Evolutionary conservation across 139 green algal genomes (phyloP), one percentile per base, ranked within the genome.

Genomic region (Micromonas pusilla): DNA sequence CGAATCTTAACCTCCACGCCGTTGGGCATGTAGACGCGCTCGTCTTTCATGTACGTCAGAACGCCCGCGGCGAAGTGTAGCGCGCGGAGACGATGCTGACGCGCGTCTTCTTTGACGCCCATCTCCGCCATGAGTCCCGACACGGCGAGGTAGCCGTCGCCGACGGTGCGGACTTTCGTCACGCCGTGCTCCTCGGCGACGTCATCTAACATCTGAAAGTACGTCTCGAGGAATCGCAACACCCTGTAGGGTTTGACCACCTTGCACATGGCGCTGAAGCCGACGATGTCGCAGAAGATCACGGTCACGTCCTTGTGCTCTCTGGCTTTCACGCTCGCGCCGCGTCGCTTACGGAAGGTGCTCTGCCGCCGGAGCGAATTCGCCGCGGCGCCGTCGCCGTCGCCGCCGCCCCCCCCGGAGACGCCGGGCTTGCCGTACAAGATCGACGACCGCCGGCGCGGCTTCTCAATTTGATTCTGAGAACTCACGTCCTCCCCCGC

Each of bases 241-340:
- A 73, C 32, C 23, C 5, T n/a, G 5, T n/a, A n/a, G 5, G 66
- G 66, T 26, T 39, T 28, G 23, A 73, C 31, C 6, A 21, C 26
- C 19, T 30, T 20, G 23, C 19, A 28, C 66, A 39, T 31, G 9
- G 5, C 20, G 13, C 20, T 52, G 23, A 73, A 73, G 19, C 33
- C 66, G 32, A 73, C 66, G 13, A 73, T 28, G 66, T 73, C 66
- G 28, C 38, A 52, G 66, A 73, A 73, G n/a, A 73, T 73, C 20
- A 73, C 30, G 9, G 32, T 73, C 5, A 28, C 23, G 31, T 9
- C 6, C 23, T 6, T 19, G 66, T 73, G 66, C 26, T 54, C 33
- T 5, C 66, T 57, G 16, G 9, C 45, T 16, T 57, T 57, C 9
- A 57, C 9, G 45, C 45, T 57, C 9, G 9, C 45, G 45, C 45